Evolutionary conservation across 2,329 filamentous ascomycete genomes (phyloP).

Genomic region (Anthostomella pinea): DNA sequence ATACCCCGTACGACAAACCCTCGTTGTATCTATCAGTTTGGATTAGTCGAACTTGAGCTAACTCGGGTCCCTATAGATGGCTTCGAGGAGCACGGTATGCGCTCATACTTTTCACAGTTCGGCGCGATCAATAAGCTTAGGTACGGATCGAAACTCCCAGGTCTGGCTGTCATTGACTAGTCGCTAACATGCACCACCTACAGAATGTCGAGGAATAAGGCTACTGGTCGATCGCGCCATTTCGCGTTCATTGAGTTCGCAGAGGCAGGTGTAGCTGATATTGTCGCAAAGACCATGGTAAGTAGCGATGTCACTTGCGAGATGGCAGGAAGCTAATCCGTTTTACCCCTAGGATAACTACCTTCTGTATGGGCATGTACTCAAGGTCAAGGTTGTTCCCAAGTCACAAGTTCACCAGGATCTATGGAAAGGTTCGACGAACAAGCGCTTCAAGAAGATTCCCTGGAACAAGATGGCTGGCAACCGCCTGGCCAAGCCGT

Average conservation of each 20-base stretch:
- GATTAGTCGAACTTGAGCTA: slow-evolving; percentile 1
- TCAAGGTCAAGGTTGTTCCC: slow-evolving; percentile 80
- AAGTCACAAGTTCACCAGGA: slow-evolving; percentile 74
- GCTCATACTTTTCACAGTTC: slow-evolving; percentile 90
- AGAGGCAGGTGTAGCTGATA: slow-evolving; percentile 73
- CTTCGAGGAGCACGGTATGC: slow-evolving; percentile 97
- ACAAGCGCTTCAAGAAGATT: slow-evolving; percentile 82
- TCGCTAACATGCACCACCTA: slow-evolving; percentile 37
- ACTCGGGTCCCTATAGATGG: slow-evolving; percentile 45
- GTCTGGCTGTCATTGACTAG: not conserved
- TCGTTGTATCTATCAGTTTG: too few relatives aligned
- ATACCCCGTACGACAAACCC: slow-evolving; percentile 55
- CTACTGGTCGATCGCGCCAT: slow-evolving; percentile 88
- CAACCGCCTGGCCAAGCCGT: slow-evolving; percentile 68
- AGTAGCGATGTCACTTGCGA: slow-evolving; percentile 3
- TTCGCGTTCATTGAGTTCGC: slow-evolving; percentile 92
- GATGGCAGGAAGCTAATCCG: not conserved
- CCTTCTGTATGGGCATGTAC: slow-evolving; percentile 87
- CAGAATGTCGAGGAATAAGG: slow-evolving; percentile 85
- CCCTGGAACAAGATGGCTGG: slow-evolving; percentile 87
- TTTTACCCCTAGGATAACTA: slow-evolving; percentile 47
- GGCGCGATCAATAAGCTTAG: slow-evolving; percentile 64
- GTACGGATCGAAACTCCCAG: not conserved
- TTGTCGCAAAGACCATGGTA: slow-evolving; percentile 90
- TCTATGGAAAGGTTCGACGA: slow-evolving; percentile 88